Base-by-base conservation (phyloP, 2,329 filamentous ascomycete species). In the Trichophyton schoenleinii region DNA sequence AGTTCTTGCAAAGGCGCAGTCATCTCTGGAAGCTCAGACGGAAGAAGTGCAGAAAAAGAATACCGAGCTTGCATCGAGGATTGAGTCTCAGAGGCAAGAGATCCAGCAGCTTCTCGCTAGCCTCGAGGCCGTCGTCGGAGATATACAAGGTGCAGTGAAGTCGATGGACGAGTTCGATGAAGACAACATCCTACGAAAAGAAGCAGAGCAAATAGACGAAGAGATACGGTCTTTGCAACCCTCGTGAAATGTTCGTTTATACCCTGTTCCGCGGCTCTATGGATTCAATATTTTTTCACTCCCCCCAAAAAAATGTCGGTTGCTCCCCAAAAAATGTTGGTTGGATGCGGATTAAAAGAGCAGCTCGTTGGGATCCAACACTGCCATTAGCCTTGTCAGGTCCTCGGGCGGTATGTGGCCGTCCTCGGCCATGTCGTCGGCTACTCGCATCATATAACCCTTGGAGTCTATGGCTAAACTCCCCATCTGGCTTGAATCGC, bases 61-160 rank as follows among this genome's bases (percentile, higher is more conserved):
- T 66, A 72, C 71, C n/a, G 73, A 77, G 60, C 71, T 85, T 4
- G 72, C 81, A 44, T 75, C 77, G 58, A 77, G 74, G 8, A 76
- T 86, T 3, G 72, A 75, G 55, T 72, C 75, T 46, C 83, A 86
- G 67, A 75, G 81, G 62, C 71, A 74, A 55, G 82, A 86, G 66
- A 83, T 86, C 53, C 78, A 82, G 64, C 74, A 70, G 22, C 68
- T 86, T 59, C 71, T 86, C 20, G 72, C 74, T 18, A 76, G 79
- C 18, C 69, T 87, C 36, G 83, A 86, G 68, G 73, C 71, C 53
- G 78, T 83, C 11, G 78, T 86, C 53, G 72, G 71, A 34, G 83
- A 86, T 70, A 69, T 86, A 49, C 81, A 85, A 66, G 77, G 74
- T 2, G 77, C 78, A 53, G 75, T 75, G 31, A 70, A 71, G 22